A percentile compares a stretch with the other conserved stretches of the same genome.
phyloP scores from a whole-genome alignment of 148 eudicot species.

The Vaccinium darrowii region DNA sequence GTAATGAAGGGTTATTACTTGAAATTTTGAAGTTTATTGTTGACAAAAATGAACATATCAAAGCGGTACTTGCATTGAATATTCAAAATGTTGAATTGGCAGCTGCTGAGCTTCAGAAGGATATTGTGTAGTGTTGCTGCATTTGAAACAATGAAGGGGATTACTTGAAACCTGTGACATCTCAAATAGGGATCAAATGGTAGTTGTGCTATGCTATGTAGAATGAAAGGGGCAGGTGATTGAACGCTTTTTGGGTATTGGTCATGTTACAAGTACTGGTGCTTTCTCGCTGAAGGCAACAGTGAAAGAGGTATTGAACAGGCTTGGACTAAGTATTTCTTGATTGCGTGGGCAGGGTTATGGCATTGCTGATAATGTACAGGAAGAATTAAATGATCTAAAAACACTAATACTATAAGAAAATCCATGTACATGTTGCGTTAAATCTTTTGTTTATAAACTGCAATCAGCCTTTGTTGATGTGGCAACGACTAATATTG shows the following conservation, averaged over 20 bases:
- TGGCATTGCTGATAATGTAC: background rate
- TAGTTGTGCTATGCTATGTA: background rate
- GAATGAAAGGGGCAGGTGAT: background rate
- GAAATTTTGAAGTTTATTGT: conserved; percentile 6
- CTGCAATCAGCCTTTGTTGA: background rate
- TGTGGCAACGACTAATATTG: background rate
- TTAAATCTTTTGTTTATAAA: background rate
- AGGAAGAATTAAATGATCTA: background rate
- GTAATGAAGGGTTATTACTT: conserved; percentile 16
- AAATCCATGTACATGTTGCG: background rate
- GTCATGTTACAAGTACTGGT: background rate
- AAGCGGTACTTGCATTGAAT: background rate
- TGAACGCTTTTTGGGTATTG: background rate
- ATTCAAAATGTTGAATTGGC: background rate
- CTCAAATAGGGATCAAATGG: background rate
- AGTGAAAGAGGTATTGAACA: background rate
- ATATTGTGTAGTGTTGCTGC: background rate
- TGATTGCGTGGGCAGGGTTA: background rate
- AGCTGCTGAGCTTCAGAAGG: background rate
- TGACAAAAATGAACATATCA: background rate
- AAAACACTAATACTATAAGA: background rate
- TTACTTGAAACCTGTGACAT: background rate
- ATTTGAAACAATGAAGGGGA: background rate
- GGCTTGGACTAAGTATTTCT: background rate
- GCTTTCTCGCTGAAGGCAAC: background rate